These are phyloP conservation scores for Suillus hirtellus DNA, from an alignment of 768 basidiomycete genomes.

Conservation along the genomic window DNA sequence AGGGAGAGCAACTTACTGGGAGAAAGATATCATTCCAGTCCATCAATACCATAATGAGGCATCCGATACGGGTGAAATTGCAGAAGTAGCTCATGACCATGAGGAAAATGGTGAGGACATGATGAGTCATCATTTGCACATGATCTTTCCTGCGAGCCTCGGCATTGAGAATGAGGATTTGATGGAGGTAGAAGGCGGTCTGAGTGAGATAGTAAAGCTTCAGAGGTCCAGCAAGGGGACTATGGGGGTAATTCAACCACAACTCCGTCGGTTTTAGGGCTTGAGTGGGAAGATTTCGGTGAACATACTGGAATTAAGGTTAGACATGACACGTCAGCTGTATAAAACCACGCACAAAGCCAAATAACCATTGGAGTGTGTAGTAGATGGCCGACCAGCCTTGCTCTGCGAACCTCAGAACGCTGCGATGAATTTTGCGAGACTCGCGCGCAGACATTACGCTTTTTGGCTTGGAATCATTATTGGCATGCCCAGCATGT, in stretches of 20 bases:
- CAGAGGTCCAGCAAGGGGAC: conserved; percentile 72
- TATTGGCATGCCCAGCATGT: conserved; percentile 28
- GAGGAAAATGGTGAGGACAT: conserved; percentile 83
- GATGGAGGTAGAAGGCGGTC: conserved; percentile 88
- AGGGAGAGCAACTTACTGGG: conserved; percentile 58
- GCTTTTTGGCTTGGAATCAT: conserved; percentile 17
- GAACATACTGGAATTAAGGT: conserved; percentile 64
- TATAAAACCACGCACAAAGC: conserved; percentile 64
- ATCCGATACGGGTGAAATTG: conserved; percentile 88
- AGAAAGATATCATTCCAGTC: conserved; percentile 93
- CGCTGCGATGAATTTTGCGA: conserved; percentile 64
- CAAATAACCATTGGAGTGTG: conserved; percentile 70
- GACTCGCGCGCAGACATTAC: conserved; percentile 45
- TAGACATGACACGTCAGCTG: conserved; percentile 18
- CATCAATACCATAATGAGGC: conserved; percentile 89
- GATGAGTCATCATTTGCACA: conserved; percentile 94
- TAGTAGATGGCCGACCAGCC: conserved; percentile 90
- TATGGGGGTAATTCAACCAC: conserved; percentile 85
- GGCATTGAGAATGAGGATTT: conserved; percentile 88
- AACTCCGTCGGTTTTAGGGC: conserved; percentile 63
- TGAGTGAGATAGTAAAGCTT: conserved; percentile 91
- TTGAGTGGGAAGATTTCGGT: conserved; percentile 66
- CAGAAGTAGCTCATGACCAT: conserved; percentile 76
- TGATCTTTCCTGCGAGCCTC: conserved; percentile 93
- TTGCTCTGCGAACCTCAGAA: conserved; percentile 92